Conservation (phyloP, 1,139 yeast genomes). For the Candida sp. region DNA sequence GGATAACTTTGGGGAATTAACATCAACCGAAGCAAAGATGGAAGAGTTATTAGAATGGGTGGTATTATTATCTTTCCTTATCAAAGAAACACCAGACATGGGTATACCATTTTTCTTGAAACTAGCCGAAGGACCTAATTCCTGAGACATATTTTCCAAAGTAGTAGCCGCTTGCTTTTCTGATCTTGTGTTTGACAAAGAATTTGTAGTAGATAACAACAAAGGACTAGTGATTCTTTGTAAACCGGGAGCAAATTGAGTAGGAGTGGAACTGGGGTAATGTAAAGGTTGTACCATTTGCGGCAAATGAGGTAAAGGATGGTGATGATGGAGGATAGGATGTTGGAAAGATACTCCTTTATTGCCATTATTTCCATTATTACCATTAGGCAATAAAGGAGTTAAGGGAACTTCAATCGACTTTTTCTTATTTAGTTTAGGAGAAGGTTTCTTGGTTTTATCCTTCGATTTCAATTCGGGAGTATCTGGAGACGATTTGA, state of each 20-base stretch:
- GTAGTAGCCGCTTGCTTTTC: slow-evolving; percentile 54
- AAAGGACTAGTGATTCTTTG: slow-evolving; percentile 65
- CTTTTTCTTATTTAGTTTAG: slow-evolving; percentile 1
- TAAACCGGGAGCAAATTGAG: slow-evolving; percentile 66
- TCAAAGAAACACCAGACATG: slow-evolving; percentile 27
- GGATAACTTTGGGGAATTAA: slow-evolving; percentile 1
- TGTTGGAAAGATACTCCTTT: slow-evolving; percentile 6
- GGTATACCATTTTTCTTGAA: slow-evolving; percentile 20
- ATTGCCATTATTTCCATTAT: neutral
- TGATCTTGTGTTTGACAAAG: slow-evolving; percentile 34
- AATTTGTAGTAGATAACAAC: slow-evolving; percentile 45
- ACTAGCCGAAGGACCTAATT: slow-evolving; percentile 45
- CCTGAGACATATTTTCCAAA: slow-evolving; percentile 52
- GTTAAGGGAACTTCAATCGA: slow-evolving; percentile 16
- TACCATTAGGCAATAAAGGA: slow-evolving; percentile 26
- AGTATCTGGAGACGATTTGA: slow-evolving; percentile 27
- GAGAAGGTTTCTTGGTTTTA: slow-evolving; percentile 6
- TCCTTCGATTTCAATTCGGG: slow-evolving; percentile 46
- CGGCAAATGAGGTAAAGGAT: slow-evolving; percentile 16
- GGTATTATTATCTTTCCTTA: slow-evolving; percentile 13
- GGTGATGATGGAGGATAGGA: slow-evolving; percentile 11
- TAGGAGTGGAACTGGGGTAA: slow-evolving; percentile 67
- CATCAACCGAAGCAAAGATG: slow-evolving; percentile 2
- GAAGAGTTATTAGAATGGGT: neutral
- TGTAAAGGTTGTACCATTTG: slow-evolving; percentile 55